Base-by-base conservation (phyloP, 2,329 filamentous ascomycete genomes). In the Cladosporium halotolerans region DNA sequence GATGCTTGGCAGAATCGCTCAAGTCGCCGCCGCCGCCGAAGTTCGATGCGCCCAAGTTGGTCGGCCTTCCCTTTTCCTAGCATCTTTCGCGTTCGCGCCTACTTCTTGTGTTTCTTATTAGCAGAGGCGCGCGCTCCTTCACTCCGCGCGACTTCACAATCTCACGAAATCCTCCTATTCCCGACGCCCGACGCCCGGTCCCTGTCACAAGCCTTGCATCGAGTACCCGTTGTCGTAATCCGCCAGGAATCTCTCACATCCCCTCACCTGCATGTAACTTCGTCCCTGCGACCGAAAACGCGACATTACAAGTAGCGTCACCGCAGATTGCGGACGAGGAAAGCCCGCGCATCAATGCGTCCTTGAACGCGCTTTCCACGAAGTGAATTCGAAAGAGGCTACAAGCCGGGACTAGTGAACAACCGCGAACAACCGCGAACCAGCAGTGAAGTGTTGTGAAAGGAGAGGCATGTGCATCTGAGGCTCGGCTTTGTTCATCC, bases 291-390 rank as follows among this genome's bases (percentile, higher is more conserved):
- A 2, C n/a, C 36, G n/a, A 39, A 16, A 39, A n/a, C n/a, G 13
- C n/a, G 13, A 14, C 36, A 10, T 39, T 39, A 18, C n/a, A 9
- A 39, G 2, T 39, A 14, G 36, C n/a, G 36, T 14, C 36, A 39
- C 36, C 36, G 36, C 23, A 28, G 23, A 28, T 28, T 28, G 4
- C 7, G 23, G 36, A 14, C 13, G n/a, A n/a, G 36, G n/a, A 14
- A n/a, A 16, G n/a, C 38, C 38, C 47, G 47, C 47, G 32, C 28
- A 16, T 31, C 39, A 50, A 50, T 50, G 47, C 47, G 34, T 50
- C 28, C 38, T 14, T 50, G 39, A 50, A 50, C 47, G 39, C 47
- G 38, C 39, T 11, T 42, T 23, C 13, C 40, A 4, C 16, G 23
- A 28, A 28, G 23, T 28, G 23, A 28, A 5, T 28, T 28, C 4